Conservation (phyloP, 192 early-diverging fungal species). For the Umbelopsis sp. region DNA sequence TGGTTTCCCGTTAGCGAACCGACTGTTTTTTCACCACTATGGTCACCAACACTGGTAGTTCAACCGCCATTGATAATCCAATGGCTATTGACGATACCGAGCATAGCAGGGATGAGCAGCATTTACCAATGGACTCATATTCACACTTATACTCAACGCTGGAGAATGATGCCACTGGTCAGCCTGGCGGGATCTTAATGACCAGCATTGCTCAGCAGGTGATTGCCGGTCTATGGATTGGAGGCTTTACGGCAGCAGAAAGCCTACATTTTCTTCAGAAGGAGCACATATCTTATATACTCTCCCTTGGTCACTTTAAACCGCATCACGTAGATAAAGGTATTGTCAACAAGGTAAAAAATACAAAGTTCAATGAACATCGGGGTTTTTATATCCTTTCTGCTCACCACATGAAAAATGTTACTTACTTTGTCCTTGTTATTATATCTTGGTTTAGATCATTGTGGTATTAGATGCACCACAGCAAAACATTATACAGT, state of each 20-base stretch:
- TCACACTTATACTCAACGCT: conserved; percentile 28
- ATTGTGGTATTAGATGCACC: conserved; percentile 56
- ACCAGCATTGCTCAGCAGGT: conserved; percentile 36
- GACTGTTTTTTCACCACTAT: too few species aligned
- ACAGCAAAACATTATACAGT: conserved; percentile 66
- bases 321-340: conserved; percentile 18
- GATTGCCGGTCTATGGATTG: conserved; percentile 26
- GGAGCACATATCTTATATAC: conserved; percentile 31
- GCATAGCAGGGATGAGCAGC: neutral
- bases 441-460: conserved; percentile 5
- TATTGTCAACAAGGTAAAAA: conserved; percentile 29
- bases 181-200: conserved; percentile 37
- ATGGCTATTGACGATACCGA: conserved; percentile 8
- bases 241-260: conserved; percentile 33
- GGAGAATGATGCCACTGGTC: conserved; percentile 26
- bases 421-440: too few species aligned
- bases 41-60: too few species aligned
- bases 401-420: neutral
- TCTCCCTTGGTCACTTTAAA: conserved; percentile 40
- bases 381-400: neutral
- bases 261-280: conserved; percentile 27
- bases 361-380: neutral
- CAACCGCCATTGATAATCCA: neutral
- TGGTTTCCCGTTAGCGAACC: too few species aligned
- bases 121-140: neutral